Evolutionary conservation across 164 flowering plant species (phyloP).

Genomic region (Umbilicus rupestris): DNA sequence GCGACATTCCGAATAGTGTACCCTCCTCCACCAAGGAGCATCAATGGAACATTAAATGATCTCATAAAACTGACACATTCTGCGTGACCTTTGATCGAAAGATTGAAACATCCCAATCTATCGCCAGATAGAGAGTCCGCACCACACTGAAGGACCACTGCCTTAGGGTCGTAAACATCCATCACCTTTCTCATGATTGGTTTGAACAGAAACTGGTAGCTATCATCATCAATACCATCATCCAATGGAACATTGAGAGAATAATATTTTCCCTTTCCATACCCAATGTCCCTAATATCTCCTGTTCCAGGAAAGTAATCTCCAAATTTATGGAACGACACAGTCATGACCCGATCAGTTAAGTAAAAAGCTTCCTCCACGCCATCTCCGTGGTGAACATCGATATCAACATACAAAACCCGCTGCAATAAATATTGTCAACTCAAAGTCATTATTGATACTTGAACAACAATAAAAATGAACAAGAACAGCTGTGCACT

Average conservation of each 20-base stretch:
- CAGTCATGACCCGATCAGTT: too few relatives aligned
- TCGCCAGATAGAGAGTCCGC: background rate
- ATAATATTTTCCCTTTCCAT: too few relatives aligned
- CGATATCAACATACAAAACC: background rate
- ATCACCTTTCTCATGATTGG: too few relatives aligned
- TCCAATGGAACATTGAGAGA: too few relatives aligned
- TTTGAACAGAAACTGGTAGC: too few relatives aligned
- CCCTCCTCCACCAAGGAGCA: background rate
- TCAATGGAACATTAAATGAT: background rate
- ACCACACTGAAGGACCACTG: background rate
- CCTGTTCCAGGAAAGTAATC: too few relatives aligned
- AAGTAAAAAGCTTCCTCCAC: background rate
- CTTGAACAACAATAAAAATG: too few relatives aligned
- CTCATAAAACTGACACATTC: background rate
- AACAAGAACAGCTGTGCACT: too few relatives aligned
- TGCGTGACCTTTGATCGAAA: background rate
- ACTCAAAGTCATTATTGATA: background rate
- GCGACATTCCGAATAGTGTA: background rate
- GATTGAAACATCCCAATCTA: background rate
- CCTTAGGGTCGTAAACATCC: background rate
- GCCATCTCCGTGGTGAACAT: background rate
- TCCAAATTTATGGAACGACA: too few relatives aligned
- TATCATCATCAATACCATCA: too few relatives aligned
- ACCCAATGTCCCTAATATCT: too few relatives aligned
- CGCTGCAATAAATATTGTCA: background rate